phyloP scores from a whole-genome alignment of 371 early-diverging fungal species.

The Rhizopus arrhizus region DNA sequence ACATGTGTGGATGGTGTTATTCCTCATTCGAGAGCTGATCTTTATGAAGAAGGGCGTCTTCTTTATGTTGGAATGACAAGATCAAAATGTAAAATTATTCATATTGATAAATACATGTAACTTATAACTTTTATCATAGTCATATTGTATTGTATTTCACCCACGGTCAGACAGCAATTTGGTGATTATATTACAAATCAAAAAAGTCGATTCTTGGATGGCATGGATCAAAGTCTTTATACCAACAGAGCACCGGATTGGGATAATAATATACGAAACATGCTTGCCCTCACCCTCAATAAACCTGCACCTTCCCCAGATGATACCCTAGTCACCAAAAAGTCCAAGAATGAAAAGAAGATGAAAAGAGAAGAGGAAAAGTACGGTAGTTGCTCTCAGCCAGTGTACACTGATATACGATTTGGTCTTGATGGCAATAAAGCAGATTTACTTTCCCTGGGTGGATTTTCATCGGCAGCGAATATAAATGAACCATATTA shows the following conservation, averaged over 20 bases:
- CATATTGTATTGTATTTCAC: constrained; percentile 19
- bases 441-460: neutral
- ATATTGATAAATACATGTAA: too few relatives aligned
- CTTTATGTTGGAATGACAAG: constrained; percentile 61
- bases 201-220: neutral
- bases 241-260: neutral
- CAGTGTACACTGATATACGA: neutral
- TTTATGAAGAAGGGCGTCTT: constrained; percentile 45
- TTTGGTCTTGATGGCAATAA: neutral
- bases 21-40: constrained; percentile 37
- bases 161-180: constrained; percentile 6
- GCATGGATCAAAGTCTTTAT: constrained; percentile 1
- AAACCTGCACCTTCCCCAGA: constrained; percentile 9
- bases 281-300: constrained; percentile 12
- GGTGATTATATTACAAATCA: neutral
- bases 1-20: constrained; percentile 55
- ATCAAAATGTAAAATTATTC: constrained; percentile 32
- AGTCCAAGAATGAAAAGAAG: neutral
- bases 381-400: neutral
- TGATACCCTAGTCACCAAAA: constrained; percentile 4
- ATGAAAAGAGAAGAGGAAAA: neutral
- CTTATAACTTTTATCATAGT: constrained; percentile 5
- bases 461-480: constrained; percentile 3
- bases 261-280: constrained; percentile 6
- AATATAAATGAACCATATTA: neutral